Evolutionary conservation across 345 rosid species (phyloP).

Genomic region (Capsella bursapastoris): DNA sequence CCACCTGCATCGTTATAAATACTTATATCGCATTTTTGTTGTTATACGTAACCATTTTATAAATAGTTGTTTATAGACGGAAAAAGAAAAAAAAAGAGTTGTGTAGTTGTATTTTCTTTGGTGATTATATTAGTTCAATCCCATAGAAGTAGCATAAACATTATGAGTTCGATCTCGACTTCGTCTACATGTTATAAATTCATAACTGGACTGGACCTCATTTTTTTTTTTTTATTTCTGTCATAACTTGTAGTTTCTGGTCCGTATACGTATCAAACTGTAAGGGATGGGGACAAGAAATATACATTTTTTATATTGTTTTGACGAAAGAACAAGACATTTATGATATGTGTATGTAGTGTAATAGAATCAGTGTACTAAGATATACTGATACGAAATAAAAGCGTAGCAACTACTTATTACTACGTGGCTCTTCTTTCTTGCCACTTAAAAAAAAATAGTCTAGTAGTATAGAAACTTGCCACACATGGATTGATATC

Average conservation of each 20-base stretch:
- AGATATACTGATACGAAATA: background rate
- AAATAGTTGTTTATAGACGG: background rate
- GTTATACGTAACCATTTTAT: slow-evolving; percentile 20
- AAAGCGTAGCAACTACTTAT: slow-evolving; percentile 21
- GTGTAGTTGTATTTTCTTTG: background rate
- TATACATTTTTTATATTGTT: background rate
- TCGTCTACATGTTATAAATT: background rate
- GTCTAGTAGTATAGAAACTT: background rate
- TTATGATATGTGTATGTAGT: slow-evolving; percentile 30
- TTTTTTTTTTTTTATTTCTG: too few species aligned
- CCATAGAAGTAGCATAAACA: too few species aligned
- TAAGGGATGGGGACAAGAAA: slow-evolving; percentile 5
- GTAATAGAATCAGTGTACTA: background rate
- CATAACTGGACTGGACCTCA: too few species aligned
- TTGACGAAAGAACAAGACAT: background rate
- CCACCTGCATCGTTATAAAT: slow-evolving; percentile 37
- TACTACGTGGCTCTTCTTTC: slow-evolving; percentile 31
- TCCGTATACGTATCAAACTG: slow-evolving; percentile 29
- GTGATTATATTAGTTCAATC: background rate
- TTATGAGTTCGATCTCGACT: slow-evolving; percentile 1
- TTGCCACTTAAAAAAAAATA: background rate
- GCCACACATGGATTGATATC: background rate
- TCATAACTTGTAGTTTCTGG: background rate
- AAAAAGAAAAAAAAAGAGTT: background rate
- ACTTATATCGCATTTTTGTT: slow-evolving; percentile 1